Base-by-base conservation (phyloP, 345 rosid species). In the Eucalyptus dawsonii region DNA sequence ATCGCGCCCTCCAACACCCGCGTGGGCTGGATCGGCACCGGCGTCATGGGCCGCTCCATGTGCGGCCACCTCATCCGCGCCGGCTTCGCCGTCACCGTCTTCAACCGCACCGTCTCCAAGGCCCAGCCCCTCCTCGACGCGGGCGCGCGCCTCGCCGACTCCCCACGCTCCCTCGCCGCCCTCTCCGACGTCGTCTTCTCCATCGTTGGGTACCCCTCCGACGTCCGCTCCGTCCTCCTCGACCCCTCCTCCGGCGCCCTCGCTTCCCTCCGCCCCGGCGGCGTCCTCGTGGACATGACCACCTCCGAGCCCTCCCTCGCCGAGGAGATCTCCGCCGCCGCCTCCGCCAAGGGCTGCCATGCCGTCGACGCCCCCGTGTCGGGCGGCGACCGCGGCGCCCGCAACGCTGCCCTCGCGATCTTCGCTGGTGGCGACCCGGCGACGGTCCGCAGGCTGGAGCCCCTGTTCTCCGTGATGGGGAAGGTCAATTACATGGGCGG, bases 261-360 rank as follows among this genome's bases (percentile, higher is more conserved):
- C 37, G 88, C 93, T 13, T 97, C 96, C 91, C 99, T 97, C 89
- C 93, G 93, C 22, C 92, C 93, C 31, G 96, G 98, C 11, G 97
- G 98, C 34, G 87, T 97, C 88, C 94, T 97, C 86, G 97, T 97
- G 40, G 99, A 97, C 90, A 97, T 97, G 99, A 97, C 99, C 80
- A 97, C 99, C 21, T 97, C 98, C 17, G 99, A 97, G 67, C 99
- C 99, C 86, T 95, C 97, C 45, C 96, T 97, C 40, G 99, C 99
- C 4, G 90, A 89, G 86, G 99, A 97, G 89, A 94, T 97, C 49
- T 90, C 93, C 50, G 40, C 91, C 49, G 95, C 96, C 2, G 99
- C 99, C 14, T 65, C 93, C 49, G 87, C 93, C 40, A 94, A 89
- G 56, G 86, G 88, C 67, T 97, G 98, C 92, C 91, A 91, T 88